Evolutionary conservation across 1,139 yeast species (phyloP).

Genomic region (Candida sp.): DNA sequence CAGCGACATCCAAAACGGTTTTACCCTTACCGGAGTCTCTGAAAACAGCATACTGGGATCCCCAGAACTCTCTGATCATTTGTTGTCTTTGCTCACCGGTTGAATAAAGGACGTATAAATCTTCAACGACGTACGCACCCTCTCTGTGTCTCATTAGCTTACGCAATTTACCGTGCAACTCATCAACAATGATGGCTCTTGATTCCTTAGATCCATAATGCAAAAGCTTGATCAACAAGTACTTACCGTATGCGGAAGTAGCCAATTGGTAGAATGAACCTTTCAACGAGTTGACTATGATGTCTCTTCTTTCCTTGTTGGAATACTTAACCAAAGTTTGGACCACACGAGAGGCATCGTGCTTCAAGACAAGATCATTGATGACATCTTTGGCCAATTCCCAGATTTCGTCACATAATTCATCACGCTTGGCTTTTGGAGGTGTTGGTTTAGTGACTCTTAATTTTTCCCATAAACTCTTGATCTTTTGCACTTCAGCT

Average conservation of each 20-base stretch:
- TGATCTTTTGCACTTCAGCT: conserved; percentile 81
- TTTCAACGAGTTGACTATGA: conserved; percentile 69
- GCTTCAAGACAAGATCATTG: conserved; percentile 88
- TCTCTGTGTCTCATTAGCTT: conserved; percentile 96
- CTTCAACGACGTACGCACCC: conserved; percentile 99
- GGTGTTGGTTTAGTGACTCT: conserved; percentile 87
- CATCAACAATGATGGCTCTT: conserved; percentile 75
- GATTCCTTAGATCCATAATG: conserved; percentile 91
- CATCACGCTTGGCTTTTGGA: conserved; percentile 77
- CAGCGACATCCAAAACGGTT: conserved; percentile 67
- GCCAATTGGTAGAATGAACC: conserved; percentile 85
- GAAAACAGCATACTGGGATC: conserved; percentile 94
- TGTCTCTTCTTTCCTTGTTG: conserved; percentile 77
- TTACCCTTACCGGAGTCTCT: conserved; percentile 72
- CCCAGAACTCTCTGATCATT: conserved; percentile 97
- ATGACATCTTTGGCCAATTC: conserved; percentile 75
- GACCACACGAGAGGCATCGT: conserved; percentile 96
- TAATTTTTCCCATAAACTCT: conserved; percentile 88
- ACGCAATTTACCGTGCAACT: conserved; percentile 88
- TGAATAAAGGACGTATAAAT: conserved; percentile 84
- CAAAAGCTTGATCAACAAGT: conserved; percentile 82
- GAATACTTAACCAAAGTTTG: conserved; percentile 93
- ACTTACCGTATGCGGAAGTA: conserved; percentile 93
- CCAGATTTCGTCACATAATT: conserved; percentile 87
- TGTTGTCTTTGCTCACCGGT: conserved; percentile 85